Conservation (phyloP, 2,329 filamentous ascomycete genomes). For the Hymenoscyphus repandus region DNA sequence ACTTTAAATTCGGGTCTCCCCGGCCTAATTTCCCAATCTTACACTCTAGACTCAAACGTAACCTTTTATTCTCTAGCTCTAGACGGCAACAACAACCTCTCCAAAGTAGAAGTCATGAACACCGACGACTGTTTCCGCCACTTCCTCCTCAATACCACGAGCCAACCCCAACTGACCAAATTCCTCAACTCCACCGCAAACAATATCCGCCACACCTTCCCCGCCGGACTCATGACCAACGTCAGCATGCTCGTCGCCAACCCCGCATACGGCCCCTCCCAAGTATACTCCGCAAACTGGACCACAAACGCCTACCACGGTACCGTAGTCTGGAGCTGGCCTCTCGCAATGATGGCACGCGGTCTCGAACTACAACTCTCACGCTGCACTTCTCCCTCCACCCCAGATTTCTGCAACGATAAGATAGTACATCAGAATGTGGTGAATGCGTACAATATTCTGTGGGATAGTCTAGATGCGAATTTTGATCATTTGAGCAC, state of each 20-base stretch:
- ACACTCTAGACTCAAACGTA: conserved; percentile 39
- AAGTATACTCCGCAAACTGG: conserved; percentile 45
- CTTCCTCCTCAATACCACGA: conserved; percentile 56
- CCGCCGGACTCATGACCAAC: conserved; percentile 50
- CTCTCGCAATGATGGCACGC: conserved; percentile 58
- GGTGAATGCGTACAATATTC: conserved; percentile 47
- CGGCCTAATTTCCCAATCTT: conserved; percentile 38
- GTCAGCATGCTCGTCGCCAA: conserved; percentile 57
- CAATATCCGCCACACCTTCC: conserved; percentile 52
- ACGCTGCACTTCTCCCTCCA: conserved; percentile 36
- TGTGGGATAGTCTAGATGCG: conserved; percentile 57
- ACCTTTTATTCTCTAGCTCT: conserved; percentile 53
- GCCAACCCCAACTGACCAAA: conserved; percentile 48
- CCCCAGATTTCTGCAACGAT: conserved; percentile 47
- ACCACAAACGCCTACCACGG: conserved; percentile 57
- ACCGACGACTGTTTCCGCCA: conserved; percentile 60
- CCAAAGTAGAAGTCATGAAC: conserved; percentile 53
- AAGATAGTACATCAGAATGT: conserved; percentile 39
- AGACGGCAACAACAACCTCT: conserved; percentile 44
- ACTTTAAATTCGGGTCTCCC: conserved; percentile 37
- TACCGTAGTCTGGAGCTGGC: conserved; percentile 62
- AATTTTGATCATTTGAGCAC: conserved; percentile 47
- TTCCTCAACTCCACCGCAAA: conserved; percentile 54
- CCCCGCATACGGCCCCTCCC: conserved; percentile 48
- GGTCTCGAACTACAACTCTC: conserved; percentile 53